Evolutionary conservation across 345 rosid species (phyloP).

Genomic region (Carallia pectinifolia): DNA sequence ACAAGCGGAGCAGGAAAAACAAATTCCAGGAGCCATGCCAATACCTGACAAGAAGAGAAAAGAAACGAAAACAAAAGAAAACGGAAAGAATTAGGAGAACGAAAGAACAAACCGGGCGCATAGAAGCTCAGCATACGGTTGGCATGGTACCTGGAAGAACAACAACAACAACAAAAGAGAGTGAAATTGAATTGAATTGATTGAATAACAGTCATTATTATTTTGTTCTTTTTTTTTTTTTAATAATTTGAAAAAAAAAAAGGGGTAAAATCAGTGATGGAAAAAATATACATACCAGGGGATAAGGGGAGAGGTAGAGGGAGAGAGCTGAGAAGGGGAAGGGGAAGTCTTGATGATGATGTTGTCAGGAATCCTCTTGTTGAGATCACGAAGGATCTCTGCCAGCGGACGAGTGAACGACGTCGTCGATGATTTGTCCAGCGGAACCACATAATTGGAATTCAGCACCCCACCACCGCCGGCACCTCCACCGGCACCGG

Average conservation of each 20-base stretch:
- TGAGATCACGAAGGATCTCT: constrained; percentile 98
- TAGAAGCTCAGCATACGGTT: constrained; percentile 97
- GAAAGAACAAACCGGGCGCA: constrained; percentile 70
- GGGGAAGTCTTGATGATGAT: constrained; percentile 47
- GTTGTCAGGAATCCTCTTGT: constrained; percentile 90
- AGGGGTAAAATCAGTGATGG: too few relatives aligned
- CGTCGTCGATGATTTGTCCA: constrained; percentile 62
- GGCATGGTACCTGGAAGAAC: constrained; percentile 72
- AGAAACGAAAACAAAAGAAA: neutral
- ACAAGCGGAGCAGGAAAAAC: too few relatives aligned
- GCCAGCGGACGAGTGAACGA: constrained; percentile 79
- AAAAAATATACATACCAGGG: constrained; percentile 55
- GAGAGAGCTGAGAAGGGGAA: neutral
- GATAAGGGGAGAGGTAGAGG: constrained; percentile 41
- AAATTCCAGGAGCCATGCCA: too few relatives aligned
- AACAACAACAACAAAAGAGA: neutral
- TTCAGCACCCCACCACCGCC: constrained; percentile 46
- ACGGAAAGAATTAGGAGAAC: neutral
- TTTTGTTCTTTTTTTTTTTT: too few relatives aligned
- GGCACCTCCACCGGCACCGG: too few relatives aligned
- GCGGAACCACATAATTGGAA: constrained; percentile 91
- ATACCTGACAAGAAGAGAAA: neutral
- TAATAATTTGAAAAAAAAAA: too few relatives aligned
- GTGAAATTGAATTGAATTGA: neutral
- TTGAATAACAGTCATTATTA: too few relatives aligned